Base-by-base conservation (phyloP, 176 grass and related monocot genomes). In the Phragmites australis region DNA sequence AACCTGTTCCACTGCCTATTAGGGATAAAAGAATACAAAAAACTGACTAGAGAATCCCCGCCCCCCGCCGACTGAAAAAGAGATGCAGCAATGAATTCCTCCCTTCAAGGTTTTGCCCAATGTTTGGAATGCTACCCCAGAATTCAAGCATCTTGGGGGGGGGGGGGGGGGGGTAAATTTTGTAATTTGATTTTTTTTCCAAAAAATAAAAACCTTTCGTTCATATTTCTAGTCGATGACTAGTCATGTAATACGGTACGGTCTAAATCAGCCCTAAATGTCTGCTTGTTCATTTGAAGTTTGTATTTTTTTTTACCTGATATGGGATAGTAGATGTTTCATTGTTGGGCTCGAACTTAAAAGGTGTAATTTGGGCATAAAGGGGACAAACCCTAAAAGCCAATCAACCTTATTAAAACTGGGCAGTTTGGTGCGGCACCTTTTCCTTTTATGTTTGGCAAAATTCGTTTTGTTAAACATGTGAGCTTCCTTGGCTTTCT, bases 21-120 rank as follows among this genome's bases (percentile, higher is more conserved):
- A 82, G 82, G 43, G 97, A 99, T 81, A 99, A 93, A 79, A 93
- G 97, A 95, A 96, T 95, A 83, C 82, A 77, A 12, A 78, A 86
- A 58, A 59, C 64, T 51, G 65, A 9, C 22, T 86, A 89, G 83
- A 82, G 42, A 19, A 48, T 58, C 31, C 16, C 32, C 21, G 83
- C 50, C 26, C 31, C 16, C 32, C 21, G 83, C 50, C 26, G 9
- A 50, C 26, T 74, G 40, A 37, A 50, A 73, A 88, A 72, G n/a
- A 31, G 54, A 86, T 66, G 34, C n/a, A 17, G 8, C 11, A 76
- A 44, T 18, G 26, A 45, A 5, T 66, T 76, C 54, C 66, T 56
- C 39, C 40, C 34, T 30, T 32, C 5, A 32, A 13, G 48, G 54
- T 59, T 78, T 78, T 66, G 76, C 37, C 34, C 15, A 64, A 29